Percentiles rank a stretch among this genome's conserved stretches.
Evolutionary conservation across 169 alveolate genomes (phyloP).

Genomic region (Cryptosporidium andersoni): DNA sequence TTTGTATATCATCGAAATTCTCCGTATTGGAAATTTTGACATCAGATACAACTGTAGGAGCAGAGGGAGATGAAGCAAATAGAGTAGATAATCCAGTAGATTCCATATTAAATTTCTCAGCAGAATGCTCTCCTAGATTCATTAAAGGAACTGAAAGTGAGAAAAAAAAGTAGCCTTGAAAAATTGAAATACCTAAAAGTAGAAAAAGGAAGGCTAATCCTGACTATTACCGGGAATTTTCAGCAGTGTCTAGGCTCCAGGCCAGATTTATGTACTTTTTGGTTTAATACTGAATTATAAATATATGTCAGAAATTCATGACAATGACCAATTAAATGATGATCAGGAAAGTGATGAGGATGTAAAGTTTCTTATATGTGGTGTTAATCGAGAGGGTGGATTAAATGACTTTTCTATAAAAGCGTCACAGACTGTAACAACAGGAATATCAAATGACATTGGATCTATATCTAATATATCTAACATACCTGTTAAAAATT

Average conservation of each 20-base stretch:
- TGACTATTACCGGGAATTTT: too few species aligned
- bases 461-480: neutral
- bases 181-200: too few species aligned
- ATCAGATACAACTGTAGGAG: neutral
- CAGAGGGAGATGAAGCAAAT: neutral
- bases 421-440: too few species aligned
- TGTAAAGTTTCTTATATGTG: constrained; percentile 29
- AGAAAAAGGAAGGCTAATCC: too few species aligned
- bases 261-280: too few species aligned
- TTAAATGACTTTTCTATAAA: constrained; percentile 19
- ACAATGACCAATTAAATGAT: neutral
- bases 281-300: too few species aligned
- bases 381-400: constrained; percentile 30
- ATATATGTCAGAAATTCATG: too few species aligned
- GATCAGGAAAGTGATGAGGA: constrained; percentile 32
- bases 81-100: neutral
- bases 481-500: neutral
- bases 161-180: too few species aligned
- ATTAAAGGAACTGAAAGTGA: too few species aligned
- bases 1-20: constrained; percentile 5
- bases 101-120: neutral
- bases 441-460: neutral
- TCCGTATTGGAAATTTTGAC: neutral
- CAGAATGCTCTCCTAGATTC: neutral
- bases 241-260: too few species aligned